phyloP scores from a whole-genome alignment of 2,329 filamentous ascomycete species.

The Xylaria sp. region DNA sequence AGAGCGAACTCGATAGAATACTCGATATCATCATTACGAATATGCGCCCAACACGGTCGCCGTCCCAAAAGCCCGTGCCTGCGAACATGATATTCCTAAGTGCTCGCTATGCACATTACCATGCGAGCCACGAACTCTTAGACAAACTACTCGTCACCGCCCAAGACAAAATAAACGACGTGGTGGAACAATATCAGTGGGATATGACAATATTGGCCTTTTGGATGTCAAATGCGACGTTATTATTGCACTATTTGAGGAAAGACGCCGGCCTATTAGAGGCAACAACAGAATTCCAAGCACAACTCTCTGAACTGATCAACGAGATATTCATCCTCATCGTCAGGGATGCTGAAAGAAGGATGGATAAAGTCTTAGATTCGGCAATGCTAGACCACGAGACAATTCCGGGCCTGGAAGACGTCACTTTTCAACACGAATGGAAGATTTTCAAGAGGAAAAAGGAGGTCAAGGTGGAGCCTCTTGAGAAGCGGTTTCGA shows the following conservation, averaged over 20 bases:
- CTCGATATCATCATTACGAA: conserved; percentile 96
- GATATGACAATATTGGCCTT: conserved; percentile 99
- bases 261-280: conserved; percentile 87
- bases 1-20: conserved; percentile 89
- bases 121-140: conserved; percentile 86
- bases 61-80: conserved; percentile 96
- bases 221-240: conserved; percentile 97
- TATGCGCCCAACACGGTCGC: conserved; percentile 95
- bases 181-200: conserved; percentile 97
- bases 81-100: conserved; percentile 97
- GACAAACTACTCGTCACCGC: conserved; percentile 83
- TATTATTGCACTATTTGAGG: conserved; percentile 95
- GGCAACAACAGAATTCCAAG: conserved; percentile 88
- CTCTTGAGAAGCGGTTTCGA: conserved; percentile 87
- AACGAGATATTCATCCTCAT: conserved; percentile 99
- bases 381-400: conserved; percentile 96
- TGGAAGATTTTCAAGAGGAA: conserved; percentile 98
- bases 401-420: conserved; percentile 96
- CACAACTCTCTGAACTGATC: conserved; percentile 91
- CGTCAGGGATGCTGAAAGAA: conserved; percentile 92
- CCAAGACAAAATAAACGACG: conserved; percentile 96
- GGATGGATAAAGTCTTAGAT: conserved; percentile 96
- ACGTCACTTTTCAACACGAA: conserved; percentile 96
- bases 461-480: conserved; percentile 88
- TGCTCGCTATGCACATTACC: conserved; percentile 95